These are phyloP conservation scores for Ilyonectria robusta DNA, from an alignment of 2,329 filamentous ascomycete genomes.

Conservation along the genomic window DNA sequence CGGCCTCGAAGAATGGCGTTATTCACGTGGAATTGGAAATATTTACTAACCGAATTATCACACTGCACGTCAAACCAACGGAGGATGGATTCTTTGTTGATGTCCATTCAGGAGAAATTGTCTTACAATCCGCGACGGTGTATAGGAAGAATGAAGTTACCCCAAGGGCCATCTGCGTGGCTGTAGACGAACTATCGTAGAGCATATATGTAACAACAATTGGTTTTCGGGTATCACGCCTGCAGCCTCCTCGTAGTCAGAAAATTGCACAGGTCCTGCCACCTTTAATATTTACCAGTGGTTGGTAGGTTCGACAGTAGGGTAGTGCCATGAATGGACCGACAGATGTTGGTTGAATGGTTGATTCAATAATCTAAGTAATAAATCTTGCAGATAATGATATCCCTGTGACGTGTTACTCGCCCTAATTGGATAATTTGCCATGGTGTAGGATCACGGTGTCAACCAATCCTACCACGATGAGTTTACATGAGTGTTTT, in stretches of 20 bases:
- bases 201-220: neutral
- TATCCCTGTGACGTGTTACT: neutral
- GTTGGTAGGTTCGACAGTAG: no score
- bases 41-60: no score
- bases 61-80: neutral
- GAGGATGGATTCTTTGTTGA: neutral
- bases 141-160: neutral
- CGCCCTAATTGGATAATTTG: no score
- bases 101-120: neutral
- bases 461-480: no score
- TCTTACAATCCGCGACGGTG: neutral
- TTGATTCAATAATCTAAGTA: no score
- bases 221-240: neutral
- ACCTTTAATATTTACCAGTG: neutral
- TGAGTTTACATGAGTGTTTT: no score
- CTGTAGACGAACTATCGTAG: neutral
- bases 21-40: neutral
- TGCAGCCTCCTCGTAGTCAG: neutral
- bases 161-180: neutral
- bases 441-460: no score
- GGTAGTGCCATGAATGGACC: no score
- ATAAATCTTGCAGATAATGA: neutral
- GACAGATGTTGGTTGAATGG: no score
- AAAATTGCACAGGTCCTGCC: neutral
- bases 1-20: neutral